Evolutionary conservation across 2,329 filamentous ascomycete species (phyloP).

Genomic region (Clathrospora elynae): DNA sequence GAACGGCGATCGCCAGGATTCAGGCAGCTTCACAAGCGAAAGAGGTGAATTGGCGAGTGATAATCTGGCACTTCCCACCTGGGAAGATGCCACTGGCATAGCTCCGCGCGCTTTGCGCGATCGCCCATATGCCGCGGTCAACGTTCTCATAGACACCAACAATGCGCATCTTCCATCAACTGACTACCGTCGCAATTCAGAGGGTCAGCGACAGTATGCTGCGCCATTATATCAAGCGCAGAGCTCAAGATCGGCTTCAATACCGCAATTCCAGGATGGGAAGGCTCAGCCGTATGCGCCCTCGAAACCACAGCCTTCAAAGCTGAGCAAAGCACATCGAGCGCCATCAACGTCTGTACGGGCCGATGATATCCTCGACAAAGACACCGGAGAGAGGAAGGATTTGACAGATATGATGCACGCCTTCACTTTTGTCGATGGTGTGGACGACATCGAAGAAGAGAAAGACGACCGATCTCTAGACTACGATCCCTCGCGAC

Average conservation of each 20-base stretch:
- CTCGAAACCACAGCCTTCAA: conserved; percentile 21
- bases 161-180: conserved; percentile 10
- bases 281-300: conserved; percentile 4
- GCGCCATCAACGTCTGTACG: conserved; percentile 18
- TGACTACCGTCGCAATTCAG: conserved; percentile 35
- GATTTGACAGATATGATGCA: conserved; percentile 44
- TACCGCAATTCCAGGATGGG: conserved; percentile 21
- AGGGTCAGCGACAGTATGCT: conserved; percentile 30
- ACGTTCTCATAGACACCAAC: conserved; percentile 3
- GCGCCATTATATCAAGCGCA: conserved; percentile 25
- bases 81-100: conserved; percentile 16
- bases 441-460: conserved; percentile 30
- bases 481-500: conserved; percentile 29
- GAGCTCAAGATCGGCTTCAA: conserved; percentile 21
- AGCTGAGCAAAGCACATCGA: conserved; percentile 31
- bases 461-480: conserved; percentile 14
- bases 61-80: conserved; percentile 15
- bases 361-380: conserved; percentile 34
- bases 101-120: conserved; percentile 20
- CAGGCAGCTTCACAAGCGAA: conserved; percentile 30
- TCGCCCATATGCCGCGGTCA: conserved; percentile 25
- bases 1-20: conserved; percentile 28
- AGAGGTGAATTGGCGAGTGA: conserved; percentile 18
- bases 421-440: conserved; percentile 37
- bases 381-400: conserved; percentile 40